Base-by-base conservation (phyloP, 768 basidiomycete species). In the Hypholoma fasciculare region DNA sequence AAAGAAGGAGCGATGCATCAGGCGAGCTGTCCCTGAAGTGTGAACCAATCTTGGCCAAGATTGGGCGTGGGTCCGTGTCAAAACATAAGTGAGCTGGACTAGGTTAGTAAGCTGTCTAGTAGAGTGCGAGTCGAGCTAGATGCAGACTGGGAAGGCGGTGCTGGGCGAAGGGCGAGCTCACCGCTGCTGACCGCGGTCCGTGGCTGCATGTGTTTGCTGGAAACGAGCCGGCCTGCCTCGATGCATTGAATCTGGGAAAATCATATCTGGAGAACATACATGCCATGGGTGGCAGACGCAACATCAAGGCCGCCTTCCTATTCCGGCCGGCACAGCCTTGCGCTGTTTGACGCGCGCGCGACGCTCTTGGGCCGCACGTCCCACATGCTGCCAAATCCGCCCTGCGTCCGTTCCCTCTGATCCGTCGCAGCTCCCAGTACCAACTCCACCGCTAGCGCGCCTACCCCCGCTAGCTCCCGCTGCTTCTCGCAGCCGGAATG, bases 11-110 rank as follows among this genome's bases (percentile, higher is more conserved):
- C 57, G 63, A 61, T 63, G 52, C 67, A 70, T 70, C 66, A 69
- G 65, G 61, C 67, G 68, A 72, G 70, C 67, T 69, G 71, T 73
- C 63, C 72, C 71, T 74, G 68, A 64, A 16, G n/a, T 26, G 71
- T 73, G 68, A 65, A 63, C 66, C 65, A 62, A 60, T 49, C 54
- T 54, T 55, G 48, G 47, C 62, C 52, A 57, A 55, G 46, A 57
- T 38, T 49, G 51, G 56, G 40, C 57, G 56, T 60, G 62, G 47
- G 61, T 60, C 49, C 51, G 50, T 57, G 60, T 66, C 65, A 61
- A 53, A 66, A 62, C 57, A 64, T 63, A 57, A 52, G 40, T 50
- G 47, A 50, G 59, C 54, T 58, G 47, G 51, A 48, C 63, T 48
- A 52, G 44, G 51, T 52, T n/a, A n/a, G 1, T 52, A 40, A 16